Evolutionary conservation across 23 red algal genomes (phyloP), one percentile per base, ranked within the genome.

Genomic region (Agarophyton chilense): DNA sequence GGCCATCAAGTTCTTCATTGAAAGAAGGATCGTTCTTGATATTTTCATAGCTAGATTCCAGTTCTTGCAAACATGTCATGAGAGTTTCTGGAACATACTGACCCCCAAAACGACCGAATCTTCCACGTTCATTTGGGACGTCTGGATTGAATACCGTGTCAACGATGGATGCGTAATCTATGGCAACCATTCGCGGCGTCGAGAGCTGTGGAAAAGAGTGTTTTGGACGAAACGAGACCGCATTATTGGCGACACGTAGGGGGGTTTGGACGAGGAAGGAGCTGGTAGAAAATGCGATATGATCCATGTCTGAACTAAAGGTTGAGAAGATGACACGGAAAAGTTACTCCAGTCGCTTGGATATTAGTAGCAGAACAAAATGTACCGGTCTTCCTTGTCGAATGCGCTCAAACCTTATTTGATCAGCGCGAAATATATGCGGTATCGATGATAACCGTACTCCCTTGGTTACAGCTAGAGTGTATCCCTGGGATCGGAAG

Each of bases 61-160:
- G 90, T 10, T 95, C 80, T 45, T 95, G 72, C 33, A 99, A 85
- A 46, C 72, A 64, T 18, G 28, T 55, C 77, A 99, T 96, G 5
- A 99, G 77, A 22, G 97, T 99, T 82, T 99, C 97, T 26, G 97
- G 97, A 31, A 99, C 97, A 64, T 93, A 99, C 35, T 86, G 81
- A 28, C 97, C 97, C 0, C 97, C 97, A 84, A 96, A 99, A 17
- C 83, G 88, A 4, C 97, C 97, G 67, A 80, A 99, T 29, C 90
- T 68, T 43, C 97, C 97, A 38, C 36, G 33, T 22, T 34, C 68
- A 65, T 96, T 87, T 0, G 97, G 97, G 0, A 93, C 80, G 11
- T 84, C 66, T 32, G 95, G 58, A 45, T 83, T 50, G 62, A 88
- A 98, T 12, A 29, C 28, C 5, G 55, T 79, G 70, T 94, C 91